A percentile compares a stretch with the other conserved stretches of the same genome.
These are phyloP conservation scores for Botrytis aclada DNA, from an alignment of 2,329 filamentous ascomycete species.

Conservation along the genomic window DNA sequence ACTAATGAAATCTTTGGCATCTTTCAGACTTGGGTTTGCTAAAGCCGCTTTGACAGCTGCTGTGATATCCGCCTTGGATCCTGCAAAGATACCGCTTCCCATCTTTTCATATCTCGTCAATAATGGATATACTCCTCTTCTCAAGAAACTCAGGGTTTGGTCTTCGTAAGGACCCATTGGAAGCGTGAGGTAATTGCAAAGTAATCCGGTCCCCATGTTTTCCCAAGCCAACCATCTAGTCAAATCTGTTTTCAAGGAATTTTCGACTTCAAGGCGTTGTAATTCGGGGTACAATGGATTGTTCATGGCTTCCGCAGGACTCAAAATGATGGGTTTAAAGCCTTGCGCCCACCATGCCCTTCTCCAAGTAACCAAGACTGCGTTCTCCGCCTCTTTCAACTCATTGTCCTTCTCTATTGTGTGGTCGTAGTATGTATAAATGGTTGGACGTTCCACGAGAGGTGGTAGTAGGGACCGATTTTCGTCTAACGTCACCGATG, in stretches of 20 bases:
- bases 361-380: constrained; percentile 81
- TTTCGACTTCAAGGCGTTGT: constrained; percentile 59
- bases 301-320: constrained; percentile 74
- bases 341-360: constrained; percentile 95
- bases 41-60: constrained; percentile 61
- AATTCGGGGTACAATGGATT: constrained; percentile 76
- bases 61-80: constrained; percentile 61
- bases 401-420: constrained; percentile 59
- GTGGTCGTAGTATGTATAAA: constrained; percentile 90
- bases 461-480: constrained; percentile 80
- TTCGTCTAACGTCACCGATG: constrained; percentile 74
- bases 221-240: constrained; percentile 92
- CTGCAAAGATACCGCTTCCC: constrained; percentile 69
- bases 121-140: constrained; percentile 69
- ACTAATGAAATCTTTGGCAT: constrained; percentile 61
- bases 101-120: constrained; percentile 73
- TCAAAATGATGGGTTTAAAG: constrained; percentile 80
- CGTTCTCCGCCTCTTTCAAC: constrained; percentile 69
- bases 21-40: constrained; percentile 51
- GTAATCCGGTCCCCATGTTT: constrained; percentile 78
- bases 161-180: constrained; percentile 81
- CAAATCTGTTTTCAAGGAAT: constrained; percentile 63
- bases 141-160: constrained; percentile 65
- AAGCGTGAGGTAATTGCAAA: constrained; percentile 75
- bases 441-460: constrained; percentile 62